A percentile compares a stretch with the other conserved stretches of the same genome.
phyloP scores from a whole-genome alignment of 2,329 filamentous ascomycete species.

The Penicillium occitanis region DNA sequence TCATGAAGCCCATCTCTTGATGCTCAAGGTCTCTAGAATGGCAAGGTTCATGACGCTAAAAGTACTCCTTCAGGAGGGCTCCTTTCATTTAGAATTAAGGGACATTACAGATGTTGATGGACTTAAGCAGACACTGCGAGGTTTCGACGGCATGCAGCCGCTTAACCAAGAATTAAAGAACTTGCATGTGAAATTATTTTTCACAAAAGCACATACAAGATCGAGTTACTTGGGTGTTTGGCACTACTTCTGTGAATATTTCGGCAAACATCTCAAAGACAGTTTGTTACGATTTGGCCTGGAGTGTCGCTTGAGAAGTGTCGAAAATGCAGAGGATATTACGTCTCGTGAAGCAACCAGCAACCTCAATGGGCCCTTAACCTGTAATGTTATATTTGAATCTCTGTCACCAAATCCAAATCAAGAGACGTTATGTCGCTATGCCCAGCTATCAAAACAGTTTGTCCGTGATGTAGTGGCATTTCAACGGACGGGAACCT shows the following conservation, averaged over 20 bases:
- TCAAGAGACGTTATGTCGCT: not conserved
- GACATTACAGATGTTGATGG: slow-evolving; percentile 20
- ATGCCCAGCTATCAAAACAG: not conserved
- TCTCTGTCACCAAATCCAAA: not conserved
- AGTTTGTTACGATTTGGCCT: slow-evolving; percentile 26
- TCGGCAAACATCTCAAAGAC: slow-evolving; percentile 22
- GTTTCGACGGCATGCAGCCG: slow-evolving; percentile 1
- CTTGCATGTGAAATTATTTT: slow-evolving; percentile 8
- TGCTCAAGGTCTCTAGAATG: slow-evolving; percentile 5
- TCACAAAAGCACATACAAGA: not conserved
- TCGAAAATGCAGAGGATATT: slow-evolving; percentile 24
- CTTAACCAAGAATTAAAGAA: slow-evolving; percentile 2
- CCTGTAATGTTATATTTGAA: not conserved
- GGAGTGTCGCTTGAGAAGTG: slow-evolving; percentile 27
- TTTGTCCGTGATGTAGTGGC: not conserved
- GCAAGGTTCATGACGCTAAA: slow-evolving; percentile 23
- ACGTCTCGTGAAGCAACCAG: slow-evolving; percentile 5
- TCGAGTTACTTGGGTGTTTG: not conserved
- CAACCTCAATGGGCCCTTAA: slow-evolving; percentile 8
- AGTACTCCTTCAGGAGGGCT: slow-evolving; percentile 24
- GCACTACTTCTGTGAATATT: slow-evolving; percentile 24
- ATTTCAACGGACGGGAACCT: slow-evolving; percentile 4
- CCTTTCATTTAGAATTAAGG: slow-evolving; percentile 24
- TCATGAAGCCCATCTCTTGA: not conserved
- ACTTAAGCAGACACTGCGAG: slow-evolving; percentile 21